These are phyloP conservation scores for Yarrowia osloensis DNA, from an alignment of 805 yeast species.

Conservation along the genomic window DNA sequence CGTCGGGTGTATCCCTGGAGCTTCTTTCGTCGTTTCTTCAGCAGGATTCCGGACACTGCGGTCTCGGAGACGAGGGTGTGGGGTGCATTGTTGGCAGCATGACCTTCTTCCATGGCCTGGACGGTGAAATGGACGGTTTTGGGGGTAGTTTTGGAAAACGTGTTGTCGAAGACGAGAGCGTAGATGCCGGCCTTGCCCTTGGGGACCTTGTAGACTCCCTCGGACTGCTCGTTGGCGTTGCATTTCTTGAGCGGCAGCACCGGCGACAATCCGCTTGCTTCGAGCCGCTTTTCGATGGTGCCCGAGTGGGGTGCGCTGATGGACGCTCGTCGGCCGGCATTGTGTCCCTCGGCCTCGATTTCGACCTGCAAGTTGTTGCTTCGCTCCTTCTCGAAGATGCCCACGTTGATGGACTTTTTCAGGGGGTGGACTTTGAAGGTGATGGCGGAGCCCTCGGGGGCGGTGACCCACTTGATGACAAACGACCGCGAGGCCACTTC, in stretches of 20 bases:
- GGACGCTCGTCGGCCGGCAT: conserved; percentile 51
- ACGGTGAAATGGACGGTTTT: conserved; percentile 74
- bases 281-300: conserved; percentile 52
- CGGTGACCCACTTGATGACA: conserved; percentile 86
- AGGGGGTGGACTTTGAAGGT: conserved; percentile 83
- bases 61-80: conserved; percentile 18
- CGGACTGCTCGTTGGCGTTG: conserved; percentile 60
- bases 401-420: conserved; percentile 53
- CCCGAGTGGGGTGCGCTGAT: conserved; percentile 31
- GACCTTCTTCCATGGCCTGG: conserved; percentile 21
- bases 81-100: conserved; percentile 22
- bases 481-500: conserved; percentile 89
- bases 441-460: conserved; percentile 64
- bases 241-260: conserved; percentile 60
- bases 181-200: conserved; percentile 60
- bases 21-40: conserved; percentile 80
- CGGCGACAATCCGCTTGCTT: conserved; percentile 52
- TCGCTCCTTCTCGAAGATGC: background rate
- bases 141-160: conserved; percentile 80
- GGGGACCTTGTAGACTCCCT: conserved; percentile 60
- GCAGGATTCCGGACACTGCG: conserved; percentile 54
- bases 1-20: conserved; percentile 85
- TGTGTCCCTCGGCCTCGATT: conserved; percentile 53
- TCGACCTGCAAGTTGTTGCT: conserved; percentile 32
- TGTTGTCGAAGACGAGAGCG: conserved; percentile 90